These are phyloP conservation scores for Arthrobotrys pseudoclavata DNA, from an alignment of 2,329 filamentous ascomycete genomes.

Conservation along the genomic window DNA sequence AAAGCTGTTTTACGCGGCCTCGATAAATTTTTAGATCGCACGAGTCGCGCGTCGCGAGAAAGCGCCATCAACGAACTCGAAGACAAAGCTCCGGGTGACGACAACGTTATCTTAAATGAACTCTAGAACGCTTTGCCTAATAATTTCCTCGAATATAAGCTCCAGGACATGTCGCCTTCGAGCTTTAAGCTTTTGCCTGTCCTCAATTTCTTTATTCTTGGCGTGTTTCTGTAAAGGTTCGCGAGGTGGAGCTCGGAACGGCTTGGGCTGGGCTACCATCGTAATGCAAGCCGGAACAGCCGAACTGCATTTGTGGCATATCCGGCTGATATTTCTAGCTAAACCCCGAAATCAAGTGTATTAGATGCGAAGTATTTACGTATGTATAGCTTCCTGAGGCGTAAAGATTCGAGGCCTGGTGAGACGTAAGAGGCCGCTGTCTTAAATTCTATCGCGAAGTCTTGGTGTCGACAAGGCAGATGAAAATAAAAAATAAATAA, in stretches of 20 bases:
- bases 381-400: background rate
- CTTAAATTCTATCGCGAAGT: slow-evolving; percentile 13
- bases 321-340: background rate
- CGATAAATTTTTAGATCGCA: background rate
- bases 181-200: slow-evolving; percentile 19
- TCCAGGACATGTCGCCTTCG: background rate
- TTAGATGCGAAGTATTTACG: background rate
- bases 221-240: slow-evolving; percentile 3
- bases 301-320: background rate
- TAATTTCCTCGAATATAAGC: background rate
- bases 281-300: slow-evolving; percentile 22
- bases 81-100: background rate
- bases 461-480: slow-evolving; percentile 14
- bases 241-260: slow-evolving; percentile 20
- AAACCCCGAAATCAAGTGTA: background rate
- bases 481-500: background rate
- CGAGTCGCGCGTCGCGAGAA: background rate
- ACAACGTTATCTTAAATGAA: background rate
- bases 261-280: background rate
- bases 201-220: slow-evolving; percentile 11
- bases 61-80: background rate
- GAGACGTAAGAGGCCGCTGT: background rate
- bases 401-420: background rate
- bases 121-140: background rate
- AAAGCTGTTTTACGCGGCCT: background rate